phyloP scores from a whole-genome alignment of 768 basidiomycete species.

The Trichaptum fuscoviolaceum region DNA sequence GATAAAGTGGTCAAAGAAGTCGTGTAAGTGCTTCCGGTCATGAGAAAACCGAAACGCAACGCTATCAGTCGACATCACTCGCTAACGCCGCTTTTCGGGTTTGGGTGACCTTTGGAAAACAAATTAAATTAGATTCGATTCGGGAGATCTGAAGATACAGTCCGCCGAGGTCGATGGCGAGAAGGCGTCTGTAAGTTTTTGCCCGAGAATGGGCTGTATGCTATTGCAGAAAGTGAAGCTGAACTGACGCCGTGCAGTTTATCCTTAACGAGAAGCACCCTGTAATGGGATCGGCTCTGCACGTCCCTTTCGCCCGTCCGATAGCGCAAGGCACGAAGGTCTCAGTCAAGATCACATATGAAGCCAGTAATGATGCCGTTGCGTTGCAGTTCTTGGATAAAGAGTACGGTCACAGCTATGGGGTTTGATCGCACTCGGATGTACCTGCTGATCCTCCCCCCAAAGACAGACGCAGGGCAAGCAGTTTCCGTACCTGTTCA shows the following conservation, averaged over 20 bases:
- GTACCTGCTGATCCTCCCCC: background rate
- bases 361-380: constrained; percentile 66
- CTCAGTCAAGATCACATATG: constrained; percentile 53
- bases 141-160: constrained; percentile 58
- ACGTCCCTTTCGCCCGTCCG: constrained; percentile 45
- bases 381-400: constrained; percentile 88
- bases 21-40: constrained; percentile 38
- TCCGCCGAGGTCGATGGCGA: constrained; percentile 48
- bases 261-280: constrained; percentile 51
- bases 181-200: constrained; percentile 38
- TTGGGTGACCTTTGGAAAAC: no score
- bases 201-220: constrained; percentile 9
- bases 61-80: background rate
- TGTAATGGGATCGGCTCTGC: constrained; percentile 76
- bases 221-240: background rate
- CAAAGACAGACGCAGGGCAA: constrained; percentile 82
- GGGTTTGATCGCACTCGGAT: background rate
- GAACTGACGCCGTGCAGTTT: constrained; percentile 33
- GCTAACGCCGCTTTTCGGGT: background rate
- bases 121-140: constrained; percentile 65
- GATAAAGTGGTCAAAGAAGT: constrained; percentile 50
- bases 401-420: constrained; percentile 41
- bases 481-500: constrained; percentile 80
- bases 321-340: constrained; percentile 37
- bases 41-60: background rate